Percentiles rank a stretch among this genome's conserved stretches.
phyloP scores from a whole-genome alignment of 768 basidiomycete genomes.

The Rhodotorula kratochvilovae region DNA sequence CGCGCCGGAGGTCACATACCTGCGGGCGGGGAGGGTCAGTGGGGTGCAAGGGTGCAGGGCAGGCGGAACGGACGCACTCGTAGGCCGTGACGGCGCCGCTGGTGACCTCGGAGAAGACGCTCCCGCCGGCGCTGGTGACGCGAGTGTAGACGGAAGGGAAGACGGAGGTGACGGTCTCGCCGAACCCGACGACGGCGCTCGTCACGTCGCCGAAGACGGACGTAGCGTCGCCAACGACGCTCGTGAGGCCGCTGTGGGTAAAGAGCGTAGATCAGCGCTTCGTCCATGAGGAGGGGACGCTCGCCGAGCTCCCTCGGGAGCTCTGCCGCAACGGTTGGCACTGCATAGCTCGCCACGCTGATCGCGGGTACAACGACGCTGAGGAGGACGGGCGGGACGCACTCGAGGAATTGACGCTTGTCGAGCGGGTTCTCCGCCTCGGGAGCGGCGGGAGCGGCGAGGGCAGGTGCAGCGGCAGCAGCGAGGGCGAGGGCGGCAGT shows the following conservation, averaged over 20 bases:
- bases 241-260: background rate
- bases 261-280: background rate
- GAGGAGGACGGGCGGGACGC: background rate
- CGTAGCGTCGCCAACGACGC: background rate
- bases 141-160: slow-evolving; percentile 13
- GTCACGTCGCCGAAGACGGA: slow-evolving; percentile 14
- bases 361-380: no score
- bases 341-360: no score
- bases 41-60: background rate
- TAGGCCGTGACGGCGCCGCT: background rate
- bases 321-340: no score
- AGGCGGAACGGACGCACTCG: background rate
- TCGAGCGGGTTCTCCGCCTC: background rate
- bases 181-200: background rate
- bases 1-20: background rate
- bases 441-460: slow-evolving; percentile 7
- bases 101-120: slow-evolving; percentile 7
- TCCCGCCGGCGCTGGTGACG: background rate
- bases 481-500: slow-evolving; percentile 14
- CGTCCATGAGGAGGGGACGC: background rate
- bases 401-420: slow-evolving; percentile 33
- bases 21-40: background rate
- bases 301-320: no score
- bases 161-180: background rate
- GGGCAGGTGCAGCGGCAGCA: background rate